Percentiles rank a stretch among this genome's conserved stretches.
Conservation (phyloP, 2,329 filamentous ascomycete genomes). For the Curvularia spicifera region DNA sequence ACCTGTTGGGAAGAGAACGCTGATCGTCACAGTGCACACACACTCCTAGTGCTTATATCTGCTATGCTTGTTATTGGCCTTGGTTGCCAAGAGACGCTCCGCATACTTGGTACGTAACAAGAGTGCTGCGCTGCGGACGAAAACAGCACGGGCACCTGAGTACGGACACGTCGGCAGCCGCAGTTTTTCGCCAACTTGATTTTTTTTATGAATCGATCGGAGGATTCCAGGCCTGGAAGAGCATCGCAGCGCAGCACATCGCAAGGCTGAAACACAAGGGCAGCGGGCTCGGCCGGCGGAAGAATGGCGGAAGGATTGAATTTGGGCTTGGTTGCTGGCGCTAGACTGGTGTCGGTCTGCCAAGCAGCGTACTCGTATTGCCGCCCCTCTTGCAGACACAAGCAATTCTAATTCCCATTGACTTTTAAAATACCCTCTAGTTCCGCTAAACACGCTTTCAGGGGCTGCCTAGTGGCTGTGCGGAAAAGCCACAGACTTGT, state of each 20-base stretch:
- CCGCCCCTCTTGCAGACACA: not conserved
- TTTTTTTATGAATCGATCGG: too few relatives aligned
- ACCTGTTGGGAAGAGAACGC: too few relatives aligned
- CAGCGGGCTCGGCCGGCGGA: not conserved
- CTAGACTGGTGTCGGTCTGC: not conserved
- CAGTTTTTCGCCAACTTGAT: too few relatives aligned
- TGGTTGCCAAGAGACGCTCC: too few relatives aligned
- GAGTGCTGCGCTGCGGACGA: not conserved
- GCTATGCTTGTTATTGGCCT: too few relatives aligned
- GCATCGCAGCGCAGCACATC: not conserved
- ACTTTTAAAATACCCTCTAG: not conserved
- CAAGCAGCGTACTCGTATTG: slow-evolving; percentile 1
- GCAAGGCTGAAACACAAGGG: slow-evolving; percentile 1
- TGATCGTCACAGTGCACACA: too few relatives aligned
- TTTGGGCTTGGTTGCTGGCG: not conserved
- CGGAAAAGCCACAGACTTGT: not conserved
- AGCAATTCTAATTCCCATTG: slow-evolving; percentile 4
- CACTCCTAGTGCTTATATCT: too few relatives aligned
- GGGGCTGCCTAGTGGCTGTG: not conserved
- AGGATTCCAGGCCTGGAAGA: too few relatives aligned
- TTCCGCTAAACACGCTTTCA: not conserved
- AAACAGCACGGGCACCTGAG: not conserved
- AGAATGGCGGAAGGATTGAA: not conserved
- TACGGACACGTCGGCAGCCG: too few relatives aligned
- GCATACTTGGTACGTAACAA: too few relatives aligned